Conservation (phyloP, 495 filamentous ascomycete species). For the Aspergillus nidulans region DNA sequence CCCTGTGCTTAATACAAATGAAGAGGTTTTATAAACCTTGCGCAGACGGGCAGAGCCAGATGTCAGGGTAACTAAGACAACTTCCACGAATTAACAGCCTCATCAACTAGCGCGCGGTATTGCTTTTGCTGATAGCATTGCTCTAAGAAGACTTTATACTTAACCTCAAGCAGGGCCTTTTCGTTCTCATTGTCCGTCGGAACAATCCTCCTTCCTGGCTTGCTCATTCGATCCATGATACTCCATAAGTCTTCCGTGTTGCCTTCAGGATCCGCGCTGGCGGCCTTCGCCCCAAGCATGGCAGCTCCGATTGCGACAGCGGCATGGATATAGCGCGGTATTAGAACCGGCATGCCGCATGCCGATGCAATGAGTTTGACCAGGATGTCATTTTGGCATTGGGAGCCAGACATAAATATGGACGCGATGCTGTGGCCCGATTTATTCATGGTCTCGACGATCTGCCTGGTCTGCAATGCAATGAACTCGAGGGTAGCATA, state of each 20-base stretch:
- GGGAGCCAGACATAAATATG: slow-evolving; percentile 97
- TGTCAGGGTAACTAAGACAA: neutral
- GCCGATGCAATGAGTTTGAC: slow-evolving; percentile 87
- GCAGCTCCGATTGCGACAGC: slow-evolving; percentile 96
- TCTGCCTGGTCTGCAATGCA: slow-evolving; percentile 90
- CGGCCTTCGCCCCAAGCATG: slow-evolving; percentile 95
- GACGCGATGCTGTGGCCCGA: slow-evolving; percentile 78
- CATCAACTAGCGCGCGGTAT: slow-evolving; percentile 58
- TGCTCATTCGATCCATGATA: slow-evolving; percentile 97
- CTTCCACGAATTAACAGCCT: slow-evolving; percentile 45
- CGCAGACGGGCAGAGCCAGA: neutral
- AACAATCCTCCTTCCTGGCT: slow-evolving; percentile 77
- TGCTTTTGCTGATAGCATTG: slow-evolving; percentile 64
- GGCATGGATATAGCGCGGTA: slow-evolving; percentile 87
- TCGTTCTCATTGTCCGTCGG: slow-evolving; percentile 64
- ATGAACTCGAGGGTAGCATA: slow-evolving; percentile 97
- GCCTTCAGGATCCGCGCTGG: slow-evolving; percentile 68
- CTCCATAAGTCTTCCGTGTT: slow-evolving; percentile 83
- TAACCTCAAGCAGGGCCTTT: slow-evolving; percentile 74
- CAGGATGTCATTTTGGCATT: slow-evolving; percentile 91
- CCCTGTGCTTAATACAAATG: no score
- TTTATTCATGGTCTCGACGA: slow-evolving; percentile 86
- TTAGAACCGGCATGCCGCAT: slow-evolving; percentile 85
- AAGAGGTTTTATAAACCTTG: no score
- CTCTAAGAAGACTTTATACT: slow-evolving; percentile 70